phyloP scores from a whole-genome alignment of 306 rosid species.

The Comarum palustre region DNA sequence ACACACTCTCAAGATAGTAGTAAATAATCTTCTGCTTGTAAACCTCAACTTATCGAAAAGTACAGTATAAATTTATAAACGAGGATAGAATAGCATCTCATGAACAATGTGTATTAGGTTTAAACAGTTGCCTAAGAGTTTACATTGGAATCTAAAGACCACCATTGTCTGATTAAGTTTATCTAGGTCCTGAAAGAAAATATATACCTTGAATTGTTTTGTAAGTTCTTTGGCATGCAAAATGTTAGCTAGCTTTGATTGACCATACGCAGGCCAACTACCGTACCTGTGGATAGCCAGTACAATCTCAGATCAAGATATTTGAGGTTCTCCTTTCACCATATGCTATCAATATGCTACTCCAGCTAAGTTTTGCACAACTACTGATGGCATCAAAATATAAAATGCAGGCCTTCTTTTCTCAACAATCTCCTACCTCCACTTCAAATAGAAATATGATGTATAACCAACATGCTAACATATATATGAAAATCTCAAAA shows the following conservation, averaged over 20 bases:
- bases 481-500: neutral
- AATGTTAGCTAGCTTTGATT: slow-evolving; percentile 83
- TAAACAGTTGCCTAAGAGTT: neutral
- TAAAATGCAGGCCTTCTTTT: neutral
- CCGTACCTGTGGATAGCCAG: slow-evolving; percentile 48
- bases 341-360: neutral
- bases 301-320: neutral
- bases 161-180: slow-evolving; percentile 13
- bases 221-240: slow-evolving; percentile 86
- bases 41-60: neutral
- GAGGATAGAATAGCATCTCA: neutral
- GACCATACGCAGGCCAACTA: slow-evolving; percentile 73
- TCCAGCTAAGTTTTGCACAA: neutral
- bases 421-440: neutral
- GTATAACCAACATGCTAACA: neutral
- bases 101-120: neutral
- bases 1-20: neutral
- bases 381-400: neutral
- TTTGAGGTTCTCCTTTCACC: slow-evolving; percentile 8
- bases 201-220: slow-evolving; percentile 50
- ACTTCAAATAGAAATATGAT: neutral
- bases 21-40: neutral
- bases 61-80: neutral
- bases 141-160: neutral
- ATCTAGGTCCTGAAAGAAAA: slow-evolving; percentile 21